Base-by-base conservation (phyloP, 306 rosid genomes). In the Quercus suber region DNA sequence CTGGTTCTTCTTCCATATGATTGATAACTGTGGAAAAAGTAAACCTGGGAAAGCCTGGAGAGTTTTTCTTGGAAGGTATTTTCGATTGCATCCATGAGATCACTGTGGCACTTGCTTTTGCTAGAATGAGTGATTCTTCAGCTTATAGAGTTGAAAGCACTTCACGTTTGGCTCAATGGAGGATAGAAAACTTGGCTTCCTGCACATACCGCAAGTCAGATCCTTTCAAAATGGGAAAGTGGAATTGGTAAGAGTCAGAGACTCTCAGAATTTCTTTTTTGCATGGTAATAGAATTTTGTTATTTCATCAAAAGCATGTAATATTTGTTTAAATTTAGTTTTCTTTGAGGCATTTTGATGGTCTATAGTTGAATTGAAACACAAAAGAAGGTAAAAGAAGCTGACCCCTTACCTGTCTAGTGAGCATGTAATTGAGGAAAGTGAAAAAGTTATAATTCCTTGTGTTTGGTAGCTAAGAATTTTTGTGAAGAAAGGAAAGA, bases 1-100 rank as follows among this genome's bases (percentile, higher is more conserved):
- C 12, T 35, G 21, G 72, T 37, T 49, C 53, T 35, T 18, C 72
- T 68, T 68, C 52, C 52, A n/a, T 35, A 68, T 68, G 72, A 17
- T 35, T 68, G 86, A 81, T 74, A 19, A 23, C 52, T 74, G 79
- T 63, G 74, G 76, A 71, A 82, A 64, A 81, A 80, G 82, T 65
- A 88, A 96, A 90, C 89, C 99, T 96, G 99, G 99, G 98, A 89
- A 96, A 93, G 92, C 87, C 83, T 37, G 96, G 96, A 84, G 99
- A 91, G 43, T 89, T 80, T 59, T 76, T 91, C 82, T 83, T 93
- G 85, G 97, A 88, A 73, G 93, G 97, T 25, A 82, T 95, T 60
- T 90, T 93, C 75, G 96, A 92, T 75, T 96, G 99, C 87, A 91
- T 96, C 96, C 89, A 96, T 96, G 99, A 93, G 83, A 89, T 96